Conservation (phyloP, 371 early-diverging fungal genomes). For the Rhizopus arrhizus region DNA sequence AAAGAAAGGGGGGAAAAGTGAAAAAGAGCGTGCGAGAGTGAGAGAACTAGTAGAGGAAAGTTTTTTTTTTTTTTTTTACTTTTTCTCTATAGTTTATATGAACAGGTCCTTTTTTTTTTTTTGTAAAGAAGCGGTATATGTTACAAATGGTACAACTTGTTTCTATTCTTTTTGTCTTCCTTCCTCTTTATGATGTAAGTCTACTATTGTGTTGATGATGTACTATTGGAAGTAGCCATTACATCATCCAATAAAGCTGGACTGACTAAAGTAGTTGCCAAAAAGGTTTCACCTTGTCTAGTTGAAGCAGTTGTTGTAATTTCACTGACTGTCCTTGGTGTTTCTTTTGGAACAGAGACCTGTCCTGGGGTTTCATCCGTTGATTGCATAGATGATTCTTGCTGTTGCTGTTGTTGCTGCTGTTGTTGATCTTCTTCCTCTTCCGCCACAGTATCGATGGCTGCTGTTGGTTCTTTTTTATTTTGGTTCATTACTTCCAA, state of each 20-base stretch:
- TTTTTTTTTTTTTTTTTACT: not conserved
- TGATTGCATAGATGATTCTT: no score
- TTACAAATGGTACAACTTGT: conserved; percentile 1
- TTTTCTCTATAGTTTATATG: no score
- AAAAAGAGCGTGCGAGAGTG: not conserved
- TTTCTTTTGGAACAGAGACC: not conserved
- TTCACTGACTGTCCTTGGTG: not conserved
- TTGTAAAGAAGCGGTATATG: not conserved
- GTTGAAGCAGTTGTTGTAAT: not conserved
- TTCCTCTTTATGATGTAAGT: not conserved
- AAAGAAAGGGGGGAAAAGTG: not conserved
- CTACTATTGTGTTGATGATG: not conserved
- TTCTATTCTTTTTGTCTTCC: not conserved
- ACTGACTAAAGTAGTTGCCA: not conserved
- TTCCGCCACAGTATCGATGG: not conserved
- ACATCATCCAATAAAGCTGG: conserved; percentile 1
- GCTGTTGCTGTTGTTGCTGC: not conserved
- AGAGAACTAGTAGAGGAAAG: not conserved
- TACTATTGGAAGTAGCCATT: not conserved
- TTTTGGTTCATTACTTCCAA: conserved; percentile 19
- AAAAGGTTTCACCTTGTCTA: not conserved
- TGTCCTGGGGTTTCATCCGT: no score
- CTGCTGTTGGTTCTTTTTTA: not conserved
- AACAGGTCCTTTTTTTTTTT: not conserved
- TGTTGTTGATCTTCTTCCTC: not conserved